Percentiles rank a stretch among this genome's conserved stretches.
Conservation (phyloP, 1,139 yeast species). For the Protomyces macrosporus region DNA sequence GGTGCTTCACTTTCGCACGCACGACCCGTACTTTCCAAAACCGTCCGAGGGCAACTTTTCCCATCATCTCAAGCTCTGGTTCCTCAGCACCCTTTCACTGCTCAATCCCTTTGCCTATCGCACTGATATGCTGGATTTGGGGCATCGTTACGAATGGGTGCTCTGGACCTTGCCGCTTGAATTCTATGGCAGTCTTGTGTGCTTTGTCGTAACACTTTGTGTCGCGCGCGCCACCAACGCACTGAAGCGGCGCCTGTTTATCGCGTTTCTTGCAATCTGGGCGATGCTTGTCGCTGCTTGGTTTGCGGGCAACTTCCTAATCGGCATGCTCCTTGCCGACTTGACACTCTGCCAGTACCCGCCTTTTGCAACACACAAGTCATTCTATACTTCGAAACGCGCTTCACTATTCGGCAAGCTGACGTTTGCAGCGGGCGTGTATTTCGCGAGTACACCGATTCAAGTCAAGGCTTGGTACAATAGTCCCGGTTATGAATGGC, state of each 20-base stretch:
- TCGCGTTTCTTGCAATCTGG: background rate
- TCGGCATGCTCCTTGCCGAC: background rate
- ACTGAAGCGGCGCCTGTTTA: background rate
- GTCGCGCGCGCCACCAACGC: background rate
- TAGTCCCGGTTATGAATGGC: background rate
- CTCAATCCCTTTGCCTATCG: background rate
- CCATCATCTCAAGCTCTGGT: background rate
- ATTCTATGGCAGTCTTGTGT: background rate
- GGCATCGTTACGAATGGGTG: slow-evolving; percentile 11
- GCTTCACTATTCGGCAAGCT: background rate
- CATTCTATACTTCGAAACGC: background rate
- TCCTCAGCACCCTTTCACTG: background rate
- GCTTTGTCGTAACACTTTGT: background rate
- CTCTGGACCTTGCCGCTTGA: slow-evolving; percentile 11
- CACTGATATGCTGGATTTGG: background rate
- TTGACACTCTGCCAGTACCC: background rate
- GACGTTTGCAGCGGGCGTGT: background rate
- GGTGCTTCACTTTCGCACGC: background rate
- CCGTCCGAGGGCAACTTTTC: background rate
- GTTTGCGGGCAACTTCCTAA: background rate
- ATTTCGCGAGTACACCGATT: background rate
- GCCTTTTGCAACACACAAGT: background rate
- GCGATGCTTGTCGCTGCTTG: background rate
- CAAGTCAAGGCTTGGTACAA: background rate
- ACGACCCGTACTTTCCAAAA: background rate